These are phyloP conservation scores for Goniomonas avonlea DNA, from an alignment of 78 protist species.

Conservation along the genomic window DNA sequence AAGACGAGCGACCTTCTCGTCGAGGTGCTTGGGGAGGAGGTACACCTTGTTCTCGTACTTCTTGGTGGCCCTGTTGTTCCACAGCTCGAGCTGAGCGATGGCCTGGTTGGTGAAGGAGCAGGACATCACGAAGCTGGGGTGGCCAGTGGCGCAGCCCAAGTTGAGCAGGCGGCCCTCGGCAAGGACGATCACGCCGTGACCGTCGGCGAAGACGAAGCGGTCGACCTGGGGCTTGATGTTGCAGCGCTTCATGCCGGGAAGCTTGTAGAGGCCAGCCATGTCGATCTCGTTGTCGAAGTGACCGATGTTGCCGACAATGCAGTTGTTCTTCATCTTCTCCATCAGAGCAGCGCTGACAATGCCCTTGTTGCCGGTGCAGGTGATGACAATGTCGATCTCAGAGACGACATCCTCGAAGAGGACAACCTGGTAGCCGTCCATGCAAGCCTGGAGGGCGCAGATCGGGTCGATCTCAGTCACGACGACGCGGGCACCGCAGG, in stretches of 20 bases:
- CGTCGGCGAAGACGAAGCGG: conserved; percentile 70
- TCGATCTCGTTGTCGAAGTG: conserved; percentile 99
- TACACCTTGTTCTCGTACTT: conserved; percentile 80
- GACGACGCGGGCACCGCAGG: conserved; percentile 83
- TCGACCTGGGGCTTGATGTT: conserved; percentile 98
- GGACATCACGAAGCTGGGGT: conserved; percentile 98
- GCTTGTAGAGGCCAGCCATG: conserved; percentile 69
- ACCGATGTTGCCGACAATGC: conserved; percentile 99
- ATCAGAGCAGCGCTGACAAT: conserved; percentile 83
- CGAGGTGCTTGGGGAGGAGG: conserved; percentile 92
- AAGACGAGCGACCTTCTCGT: conserved; percentile 96
- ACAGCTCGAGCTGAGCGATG: conserved; percentile 94
- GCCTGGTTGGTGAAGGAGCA: conserved; percentile 96
- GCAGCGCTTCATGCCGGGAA: conserved; percentile 56
- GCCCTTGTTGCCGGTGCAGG: conserved; percentile 95
- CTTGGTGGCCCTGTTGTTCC: conserved; percentile 54
- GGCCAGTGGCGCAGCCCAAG: conserved; percentile 99
- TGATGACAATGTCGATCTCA: conserved; percentile 85
- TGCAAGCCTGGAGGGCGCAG: conserved; percentile 98
- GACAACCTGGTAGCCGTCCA: conserved; percentile 92
- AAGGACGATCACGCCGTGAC: conserved; percentile 81
- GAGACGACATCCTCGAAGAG: conserved; percentile 61
- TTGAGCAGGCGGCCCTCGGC: conserved; percentile 99
- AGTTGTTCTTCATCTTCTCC: conserved; percentile 87
- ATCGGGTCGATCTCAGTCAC: conserved; percentile 99